These are phyloP conservation scores for Pyricularia sp. DNA, from an alignment of 2,329 filamentous ascomycete species.

Conservation along the genomic window DNA sequence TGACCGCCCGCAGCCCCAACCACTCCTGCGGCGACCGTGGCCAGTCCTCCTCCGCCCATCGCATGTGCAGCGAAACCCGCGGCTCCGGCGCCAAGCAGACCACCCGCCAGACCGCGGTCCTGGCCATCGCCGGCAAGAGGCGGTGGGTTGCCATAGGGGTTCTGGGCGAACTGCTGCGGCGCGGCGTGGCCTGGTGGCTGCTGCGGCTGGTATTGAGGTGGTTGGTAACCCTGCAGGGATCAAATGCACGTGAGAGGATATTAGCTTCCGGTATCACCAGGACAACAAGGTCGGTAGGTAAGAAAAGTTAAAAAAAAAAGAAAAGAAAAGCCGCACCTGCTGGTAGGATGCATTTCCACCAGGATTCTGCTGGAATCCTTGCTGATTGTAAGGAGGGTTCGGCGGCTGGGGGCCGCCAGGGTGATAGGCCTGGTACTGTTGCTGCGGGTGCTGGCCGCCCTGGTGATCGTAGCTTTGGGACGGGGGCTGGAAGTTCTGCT, in stretches of 20 bases:
- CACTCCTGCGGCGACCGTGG: not conserved
- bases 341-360: too few relatives aligned
- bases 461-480: not conserved
- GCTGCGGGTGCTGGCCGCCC: not conserved
- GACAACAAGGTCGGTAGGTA: too few relatives aligned
- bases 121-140: not conserved
- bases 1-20: not conserved
- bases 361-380: not conserved
- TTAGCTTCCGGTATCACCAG: too few relatives aligned
- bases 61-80: not conserved
- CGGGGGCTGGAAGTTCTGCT: not conserved
- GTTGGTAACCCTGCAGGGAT: not conserved
- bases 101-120: constrained; percentile 2
- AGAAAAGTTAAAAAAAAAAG: too few relatives aligned
- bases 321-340: too few relatives aligned
- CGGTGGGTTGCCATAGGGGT: not conserved
- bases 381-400: not conserved
- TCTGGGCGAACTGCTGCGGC: not conserved
- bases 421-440: not conserved
- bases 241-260: not conserved
- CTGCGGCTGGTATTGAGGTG: not conserved
- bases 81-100: not conserved
- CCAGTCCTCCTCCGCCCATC: not conserved
- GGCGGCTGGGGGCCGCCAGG: not conserved
- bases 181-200: not conserved